phyloP scores from a whole-genome alignment of 106 monocot species.

The Apostasia shenzhenica region DNA sequence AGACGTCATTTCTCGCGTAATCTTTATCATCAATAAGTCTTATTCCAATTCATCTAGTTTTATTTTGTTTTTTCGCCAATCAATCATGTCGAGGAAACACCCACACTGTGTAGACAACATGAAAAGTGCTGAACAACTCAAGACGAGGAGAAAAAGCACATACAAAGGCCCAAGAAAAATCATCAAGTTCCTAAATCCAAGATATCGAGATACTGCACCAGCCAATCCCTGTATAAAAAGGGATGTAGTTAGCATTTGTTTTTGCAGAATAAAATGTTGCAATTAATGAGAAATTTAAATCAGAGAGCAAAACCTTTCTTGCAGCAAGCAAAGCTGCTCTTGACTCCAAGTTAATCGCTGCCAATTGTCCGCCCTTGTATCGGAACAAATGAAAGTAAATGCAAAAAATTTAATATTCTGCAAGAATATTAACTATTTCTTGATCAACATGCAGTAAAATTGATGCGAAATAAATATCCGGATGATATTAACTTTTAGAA shows the following conservation, averaged over 20 bases:
- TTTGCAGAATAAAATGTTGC: neutral
- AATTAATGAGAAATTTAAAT: neutral
- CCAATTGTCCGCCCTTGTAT: conserved; percentile 84
- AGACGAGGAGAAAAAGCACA: conserved; percentile 16
- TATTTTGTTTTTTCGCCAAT: no score
- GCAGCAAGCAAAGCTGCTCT: conserved; percentile 78
- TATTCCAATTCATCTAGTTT: no score
- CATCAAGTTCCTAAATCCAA: conserved; percentile 80
- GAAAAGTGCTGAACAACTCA: neutral
- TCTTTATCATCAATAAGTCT: no score
- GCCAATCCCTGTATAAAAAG: conserved; percentile 59
- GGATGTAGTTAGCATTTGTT: neutral
- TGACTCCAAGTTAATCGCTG: conserved; percentile 80
- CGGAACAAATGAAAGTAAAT: conserved; percentile 5
- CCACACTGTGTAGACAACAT: no score
- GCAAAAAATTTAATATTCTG: no score
- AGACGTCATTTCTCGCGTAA: no score
- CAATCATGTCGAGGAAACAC: no score
- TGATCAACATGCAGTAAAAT: no score
- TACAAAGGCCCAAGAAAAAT: conserved; percentile 85
- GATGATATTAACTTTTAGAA: no score
- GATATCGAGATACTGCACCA: conserved; percentile 71
- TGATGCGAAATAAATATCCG: no score
- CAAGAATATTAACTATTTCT: no score
- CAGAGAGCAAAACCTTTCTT: conserved; percentile 48